Evolutionary conservation across 2,329 filamentous ascomycete genomes (phyloP), one percentile per base, ranked within the genome.

Genomic region (Clonostachys rhizophaga): DNA sequence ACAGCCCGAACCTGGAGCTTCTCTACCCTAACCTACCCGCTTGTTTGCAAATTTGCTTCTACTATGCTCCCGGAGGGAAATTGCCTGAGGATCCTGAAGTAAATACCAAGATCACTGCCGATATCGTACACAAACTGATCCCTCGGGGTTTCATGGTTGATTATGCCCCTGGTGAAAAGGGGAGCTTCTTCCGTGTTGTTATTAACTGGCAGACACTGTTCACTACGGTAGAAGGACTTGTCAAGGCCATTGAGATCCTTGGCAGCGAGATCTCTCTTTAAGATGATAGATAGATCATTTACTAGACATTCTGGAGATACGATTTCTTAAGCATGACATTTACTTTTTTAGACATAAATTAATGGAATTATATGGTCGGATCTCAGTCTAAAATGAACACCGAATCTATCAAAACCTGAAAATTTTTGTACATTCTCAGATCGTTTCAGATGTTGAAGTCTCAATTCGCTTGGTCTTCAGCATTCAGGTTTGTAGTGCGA

Each of bases 1-100:
- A 68, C 13, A 74, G 75, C 40, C 61, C 68, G 0, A 72, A 88
- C 55, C 87, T 97, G 55, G 69, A 79, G 16, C 73, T 95, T 14
- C 80, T 96, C 4, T 88, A 83, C 11, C 75, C 81, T 47, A 85
- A 87, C 56, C 88, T 90, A 24, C 85, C 91, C 42, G 89, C 89
- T 1, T 97, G 92, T 67, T 71, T 96, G 62, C 94, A 97, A 69
- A 87, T 97, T 18, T 96, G 92, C 72, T 97, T 97, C 65, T 96
- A 96, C 64, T 91, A 88, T 58, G 82, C 85, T 0, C 81, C 81
- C 0, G 53, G 53, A 1, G 80, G 83, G 3, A 57, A 65, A 48
- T 52, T 87, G 40, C 56, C 65, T 0, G 63, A 63, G 1, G 64
- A 71, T 14, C 53, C 61, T 6, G 64, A 64, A 36, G 65, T 62